Evolutionary conservation across 176 grass and related monocot species (phyloP), one percentile per base, ranked within the genome.

Genomic region (Avena atlantica): DNA sequence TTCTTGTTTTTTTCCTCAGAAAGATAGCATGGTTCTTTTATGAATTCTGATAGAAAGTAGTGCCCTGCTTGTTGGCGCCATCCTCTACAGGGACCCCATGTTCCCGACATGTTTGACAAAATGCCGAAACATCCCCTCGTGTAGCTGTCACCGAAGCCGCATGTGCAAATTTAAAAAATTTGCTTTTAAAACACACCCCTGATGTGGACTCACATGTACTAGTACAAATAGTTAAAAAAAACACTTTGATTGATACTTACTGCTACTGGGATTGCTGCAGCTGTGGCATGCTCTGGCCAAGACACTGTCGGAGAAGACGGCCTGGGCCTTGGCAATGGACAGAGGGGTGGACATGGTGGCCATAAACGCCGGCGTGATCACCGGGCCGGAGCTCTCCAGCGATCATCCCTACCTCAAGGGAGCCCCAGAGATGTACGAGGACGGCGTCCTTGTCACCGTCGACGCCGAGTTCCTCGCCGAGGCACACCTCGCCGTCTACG

Each of bases 271-370:
- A 44, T 49, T n/a, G 17, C 15, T 68, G 14, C 89, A 99, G 97
- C 42, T 99, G 71, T 99, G 97, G 97, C 94, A 99, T 13, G 97
- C 92, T 0, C 80, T 96, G 77, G 94, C 94, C 53, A 99, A 96
- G 86, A 99, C 94, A 13, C 83, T 96, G 2, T 91, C 97, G 4
- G 94, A 99, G 91, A 99, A 93, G 86, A 99, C 97, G 12, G 97
- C 97, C 23, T 99, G 97, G 97, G 94, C 97, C 4, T 51, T 99
- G 87, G 97, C 97, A 4, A 99, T 99, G 97, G 97, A 99, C 88
- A 70, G 97, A 14, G 94, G 90, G n/a, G 90, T 99, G 29, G 87
- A 96, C 85, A 99, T 99, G 97, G 94, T 99, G 86, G 69, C 92
- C 63, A 67, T 99, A 58, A 99, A 99, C 78, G 90, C 92, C 4